Base-by-base conservation (phyloP, 148 eudicot species). In the Fagopyrum tataricum region DNA sequence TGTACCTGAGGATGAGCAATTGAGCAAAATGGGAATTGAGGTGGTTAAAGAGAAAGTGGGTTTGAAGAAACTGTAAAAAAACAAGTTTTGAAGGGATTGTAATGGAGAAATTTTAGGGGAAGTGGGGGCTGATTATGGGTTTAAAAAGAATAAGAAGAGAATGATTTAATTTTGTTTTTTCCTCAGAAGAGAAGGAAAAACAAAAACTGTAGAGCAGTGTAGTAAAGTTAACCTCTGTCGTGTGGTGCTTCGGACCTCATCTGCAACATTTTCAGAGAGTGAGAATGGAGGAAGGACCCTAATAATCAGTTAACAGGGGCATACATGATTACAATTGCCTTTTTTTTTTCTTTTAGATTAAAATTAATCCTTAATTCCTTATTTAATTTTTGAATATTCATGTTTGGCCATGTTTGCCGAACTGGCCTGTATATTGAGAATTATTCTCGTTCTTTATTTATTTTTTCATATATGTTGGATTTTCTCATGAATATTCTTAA, bases 61-160 rank as follows among this genome's bases (percentile, higher is more conserved):
- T 46, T 7, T n/a, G 24, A 71, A 53, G 31, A 40, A 44, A 71
- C 7, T 12, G 73, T 47, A 2, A 66, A 59, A 24, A 43, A 37
- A 44, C 53, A 24, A 66, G 44, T 66, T 46, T 75, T 52, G 75
- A 75, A 72, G 61, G 61, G 72, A 72, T 77, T 75, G 77, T 79
- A 76, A 76, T 72, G 74, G 80, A 74, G 80, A 78, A 79, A 70
- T 73, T 78, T 58, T 71, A 18, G 52, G 73, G 52, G 73, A 21
- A 44, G 73, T 43, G 73, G 73, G 26, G 73, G 42, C 15, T 24
- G 1, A 71, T 24, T 20, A 23, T 0, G 24, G 73, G 18, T 9
- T 46, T 71, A 42, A 69, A 39, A 24, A 12, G 72, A 69, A 69
- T 42, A 44, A 58, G 64, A 58, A 21, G 64, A 58, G 21, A 8